A percentile compares a stretch with the other conserved stretches of the same genome.
phyloP scores from a whole-genome alignment of 2,329 filamentous ascomycete genomes.

The Fusarium fracticaudum region DNA sequence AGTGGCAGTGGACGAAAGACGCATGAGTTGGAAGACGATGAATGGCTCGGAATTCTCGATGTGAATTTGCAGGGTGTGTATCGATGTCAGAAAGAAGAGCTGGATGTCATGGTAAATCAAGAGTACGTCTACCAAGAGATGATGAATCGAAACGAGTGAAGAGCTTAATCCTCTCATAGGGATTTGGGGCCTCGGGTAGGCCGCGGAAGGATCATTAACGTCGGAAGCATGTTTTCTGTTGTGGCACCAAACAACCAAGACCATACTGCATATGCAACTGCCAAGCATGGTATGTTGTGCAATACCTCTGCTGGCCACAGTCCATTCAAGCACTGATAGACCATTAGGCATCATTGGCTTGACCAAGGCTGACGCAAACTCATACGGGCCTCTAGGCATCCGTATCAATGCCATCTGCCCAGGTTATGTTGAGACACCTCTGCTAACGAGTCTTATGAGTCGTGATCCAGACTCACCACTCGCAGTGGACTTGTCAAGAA shows the following conservation, averaged over 20 bases:
- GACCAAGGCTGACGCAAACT: slow-evolving; percentile 62
- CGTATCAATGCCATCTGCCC: slow-evolving; percentile 71
- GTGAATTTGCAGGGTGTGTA: slow-evolving; percentile 67
- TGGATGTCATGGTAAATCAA: slow-evolving; percentile 61
- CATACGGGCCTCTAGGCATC: slow-evolving; percentile 61
- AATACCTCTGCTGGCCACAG: neutral
- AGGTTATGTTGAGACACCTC: slow-evolving; percentile 57
- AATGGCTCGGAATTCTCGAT: slow-evolving; percentile 61
- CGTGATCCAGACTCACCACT: slow-evolving; percentile 44
- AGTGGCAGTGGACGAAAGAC: slow-evolving; percentile 53
- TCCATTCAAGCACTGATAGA: neutral
- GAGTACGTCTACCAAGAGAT: slow-evolving; percentile 44
- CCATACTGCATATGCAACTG: slow-evolving; percentile 59
- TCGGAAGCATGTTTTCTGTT: slow-evolving; percentile 62
- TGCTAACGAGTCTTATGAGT: slow-evolving; percentile 44
- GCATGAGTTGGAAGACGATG: slow-evolving; percentile 56
- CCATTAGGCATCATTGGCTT: slow-evolving; percentile 57
- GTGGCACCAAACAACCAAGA: slow-evolving; percentile 52
- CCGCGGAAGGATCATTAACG: slow-evolving; percentile 64
- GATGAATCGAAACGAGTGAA: neutral
- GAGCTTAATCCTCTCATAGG: slow-evolving; percentile 17
- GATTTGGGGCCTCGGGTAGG: slow-evolving; percentile 51
- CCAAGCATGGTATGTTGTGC: slow-evolving; percentile 57
- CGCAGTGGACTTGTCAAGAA: slow-evolving; percentile 53
- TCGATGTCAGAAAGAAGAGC: slow-evolving; percentile 64